Percentiles rank a stretch among this genome's conserved stretches.
These are phyloP conservation scores for Cyanidium caldarium DNA, from an alignment of 23 red algal genomes.

Conservation along the genomic window DNA sequence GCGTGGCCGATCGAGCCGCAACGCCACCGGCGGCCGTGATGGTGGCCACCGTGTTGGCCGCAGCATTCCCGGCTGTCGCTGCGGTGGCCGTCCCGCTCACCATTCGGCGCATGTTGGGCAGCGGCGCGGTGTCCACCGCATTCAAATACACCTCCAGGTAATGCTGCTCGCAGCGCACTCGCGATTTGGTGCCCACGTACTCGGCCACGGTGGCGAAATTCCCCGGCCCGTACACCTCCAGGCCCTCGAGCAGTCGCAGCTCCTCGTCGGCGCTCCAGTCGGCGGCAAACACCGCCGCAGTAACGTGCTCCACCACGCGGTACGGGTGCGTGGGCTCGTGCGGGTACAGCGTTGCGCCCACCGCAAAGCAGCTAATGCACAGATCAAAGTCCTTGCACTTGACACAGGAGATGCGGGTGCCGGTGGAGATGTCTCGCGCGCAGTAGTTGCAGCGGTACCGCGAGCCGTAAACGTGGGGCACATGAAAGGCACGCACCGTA, in stretches of 20 bases:
- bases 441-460: conserved; percentile 9
- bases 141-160: conserved; percentile 9
- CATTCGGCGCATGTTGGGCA: neutral
- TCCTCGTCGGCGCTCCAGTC: conserved; percentile 78
- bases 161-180: conserved; percentile 8
- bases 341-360: conserved; percentile 50
- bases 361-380: conserved; percentile 79
- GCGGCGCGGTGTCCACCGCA: neutral
- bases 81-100: neutral
- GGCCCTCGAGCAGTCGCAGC: conserved; percentile 37
- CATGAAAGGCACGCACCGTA: neutral
- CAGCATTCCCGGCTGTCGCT: neutral
- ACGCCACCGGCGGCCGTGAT: too few species aligned
- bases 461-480: neutral
- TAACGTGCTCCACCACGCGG: conserved; percentile 22
- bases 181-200: conserved; percentile 32
- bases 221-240: conserved; percentile 33
- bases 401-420: conserved; percentile 15
- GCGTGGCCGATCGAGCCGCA: too few species aligned
- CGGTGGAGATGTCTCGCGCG: neutral
- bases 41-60: too few species aligned
- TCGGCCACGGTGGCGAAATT: conserved; percentile 52
- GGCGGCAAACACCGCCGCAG: conserved; percentile 13
- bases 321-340: conserved; percentile 55
- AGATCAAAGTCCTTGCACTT: conserved; percentile 22